Evolutionary conservation across 2,329 filamentous ascomycete genomes (phyloP), one percentile per base, ranked within the genome.

Genomic region (Aspergillus latus): DNA sequence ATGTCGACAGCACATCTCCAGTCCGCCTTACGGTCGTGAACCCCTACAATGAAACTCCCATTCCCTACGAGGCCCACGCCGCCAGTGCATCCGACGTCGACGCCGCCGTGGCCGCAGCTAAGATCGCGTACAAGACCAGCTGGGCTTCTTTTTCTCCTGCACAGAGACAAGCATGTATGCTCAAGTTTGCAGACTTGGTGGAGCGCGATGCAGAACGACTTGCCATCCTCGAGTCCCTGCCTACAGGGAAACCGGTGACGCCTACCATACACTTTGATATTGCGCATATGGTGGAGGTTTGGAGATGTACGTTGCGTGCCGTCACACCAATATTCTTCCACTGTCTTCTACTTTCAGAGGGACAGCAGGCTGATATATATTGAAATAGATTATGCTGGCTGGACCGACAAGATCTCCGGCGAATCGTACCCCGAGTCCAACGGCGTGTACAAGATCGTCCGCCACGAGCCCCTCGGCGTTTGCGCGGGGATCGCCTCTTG

Each of bases 11-110:
- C 1, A 80, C 77, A 11, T 72, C 77, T 62, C 68, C 71, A 13
- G 72, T 74, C 58, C 81, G 75, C 0, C 80, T 82, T 59, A 66
- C 76, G 3, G 61, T 81, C 13, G 70, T 72, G 58, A 80, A 76
- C 58, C 78, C 74, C 5, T 70, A 72, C 39, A 68, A 77, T 43
- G 67, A 49, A 26, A 49, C 59, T 6, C 32, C 62, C 7, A 52
- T 75, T 32, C 61, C 76, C 3, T 72, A 73, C 32, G 63, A 75
- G 57, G 74, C 80, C 42, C 70, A 75, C 56, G 75, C 81, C 63
- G 81, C 81, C 4, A 76, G 71, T 13, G 67, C 67, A 34, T 64
- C 71, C 26, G 78, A 81, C 59, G 68, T 75, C 55, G 73, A 80
- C 55, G 61, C 62, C 1, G 78, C 78, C 15, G 76, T 81, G 4